Percentiles rank a stretch among this genome's conserved stretches.
phyloP scores from a whole-genome alignment of 345 rosid species.

The Eucalyptus pauciflora region DNA sequence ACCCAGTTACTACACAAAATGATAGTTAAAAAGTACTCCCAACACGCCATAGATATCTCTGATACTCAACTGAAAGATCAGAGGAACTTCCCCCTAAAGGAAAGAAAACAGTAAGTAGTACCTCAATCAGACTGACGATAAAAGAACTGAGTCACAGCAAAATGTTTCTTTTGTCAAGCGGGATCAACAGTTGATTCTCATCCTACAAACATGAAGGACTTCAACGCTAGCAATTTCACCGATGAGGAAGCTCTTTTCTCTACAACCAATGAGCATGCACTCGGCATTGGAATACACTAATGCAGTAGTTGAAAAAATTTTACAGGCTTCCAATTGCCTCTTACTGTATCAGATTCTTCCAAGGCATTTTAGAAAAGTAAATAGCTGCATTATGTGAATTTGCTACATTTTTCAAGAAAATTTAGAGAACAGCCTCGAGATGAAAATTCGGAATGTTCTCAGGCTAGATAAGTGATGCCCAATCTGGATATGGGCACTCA shows the following conservation, averaged over 20 bases:
- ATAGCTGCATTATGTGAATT: background rate
- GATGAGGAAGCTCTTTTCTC: background rate
- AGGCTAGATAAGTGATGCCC: slow-evolving; percentile 36
- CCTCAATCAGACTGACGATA: background rate
- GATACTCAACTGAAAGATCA: background rate
- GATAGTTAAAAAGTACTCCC: background rate
- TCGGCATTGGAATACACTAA: background rate
- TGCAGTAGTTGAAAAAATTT: background rate
- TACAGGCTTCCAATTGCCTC: background rate
- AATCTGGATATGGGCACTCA: slow-evolving; percentile 71
- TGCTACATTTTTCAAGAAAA: background rate
- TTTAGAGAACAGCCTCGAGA: background rate
- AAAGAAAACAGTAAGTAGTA: background rate
- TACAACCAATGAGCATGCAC: background rate
- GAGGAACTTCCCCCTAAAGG: background rate
- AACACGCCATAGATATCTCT: background rate
- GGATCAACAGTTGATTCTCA: background rate
- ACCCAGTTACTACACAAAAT: background rate
- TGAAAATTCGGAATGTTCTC: background rate
- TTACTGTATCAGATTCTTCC: background rate
- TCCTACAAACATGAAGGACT: background rate
- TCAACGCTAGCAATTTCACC: background rate
- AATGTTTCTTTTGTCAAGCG: background rate
- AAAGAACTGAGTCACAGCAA: background rate
- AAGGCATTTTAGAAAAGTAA: background rate